phyloP scores from a whole-genome alignment of 306 rosid species.

The Corylus avellana region DNA sequence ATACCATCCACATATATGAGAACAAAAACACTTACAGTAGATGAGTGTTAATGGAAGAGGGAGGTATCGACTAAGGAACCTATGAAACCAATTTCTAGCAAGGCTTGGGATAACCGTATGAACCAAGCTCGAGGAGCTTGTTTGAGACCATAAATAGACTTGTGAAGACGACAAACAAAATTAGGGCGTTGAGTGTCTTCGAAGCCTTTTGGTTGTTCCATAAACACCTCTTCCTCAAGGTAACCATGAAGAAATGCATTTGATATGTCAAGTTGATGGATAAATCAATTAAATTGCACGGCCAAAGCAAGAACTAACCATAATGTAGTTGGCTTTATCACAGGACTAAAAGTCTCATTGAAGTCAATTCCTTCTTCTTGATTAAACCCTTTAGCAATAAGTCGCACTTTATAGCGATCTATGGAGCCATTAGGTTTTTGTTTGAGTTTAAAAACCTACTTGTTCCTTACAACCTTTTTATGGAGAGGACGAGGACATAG shows the following conservation, averaged over 20 bases:
- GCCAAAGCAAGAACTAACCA: neutral
- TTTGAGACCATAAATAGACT: neutral
- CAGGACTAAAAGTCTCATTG: neutral
- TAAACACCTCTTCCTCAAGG: neutral
- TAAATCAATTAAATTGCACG: neutral
- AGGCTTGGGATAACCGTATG: no score
- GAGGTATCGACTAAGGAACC: neutral
- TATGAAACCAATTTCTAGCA: neutral
- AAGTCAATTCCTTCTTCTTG: neutral
- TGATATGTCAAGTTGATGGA: neutral
- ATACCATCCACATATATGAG: neutral
- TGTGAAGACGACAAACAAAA: neutral
- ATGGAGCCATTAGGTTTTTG: no score
- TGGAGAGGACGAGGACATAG: neutral
- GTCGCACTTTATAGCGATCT: no score
- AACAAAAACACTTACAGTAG: no score
- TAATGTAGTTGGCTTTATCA: neutral
- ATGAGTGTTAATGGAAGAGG: neutral
- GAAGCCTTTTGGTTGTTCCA: neutral
- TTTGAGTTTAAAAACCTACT: neutral
- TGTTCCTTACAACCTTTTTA: neutral
- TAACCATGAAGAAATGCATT: neutral
- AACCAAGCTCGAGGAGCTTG: neutral
- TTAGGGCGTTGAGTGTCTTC: neutral
- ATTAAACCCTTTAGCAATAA: neutral